Base-by-base conservation (phyloP, 2,329 filamentous ascomycete genomes). In the Alternaria arborescens region DNA sequence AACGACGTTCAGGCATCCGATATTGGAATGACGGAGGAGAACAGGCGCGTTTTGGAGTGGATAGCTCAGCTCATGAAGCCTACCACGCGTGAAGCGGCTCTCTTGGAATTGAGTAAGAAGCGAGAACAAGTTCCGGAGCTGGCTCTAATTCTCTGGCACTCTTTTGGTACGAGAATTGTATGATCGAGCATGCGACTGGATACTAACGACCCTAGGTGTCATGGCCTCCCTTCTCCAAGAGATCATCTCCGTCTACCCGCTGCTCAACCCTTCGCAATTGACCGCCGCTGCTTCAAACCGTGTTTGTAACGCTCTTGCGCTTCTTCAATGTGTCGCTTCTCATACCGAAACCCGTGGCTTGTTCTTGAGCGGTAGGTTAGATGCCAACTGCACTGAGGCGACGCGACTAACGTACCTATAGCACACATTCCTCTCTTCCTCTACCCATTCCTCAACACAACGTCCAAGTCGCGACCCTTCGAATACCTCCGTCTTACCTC, bases 221-320 rank as follows among this genome's bases (percentile, higher is more conserved):
- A 99, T 99, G 95, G 97, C 95, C 46, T 97, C 93, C 55, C 85
- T 99, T 24, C 87, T 98, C 34, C 94, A 98, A 80, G 95, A 99
- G 82, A 99, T 99, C 77, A 99, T 99, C 76, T 97, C 94, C 11
- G 95, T 99, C 56, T 99, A 99, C 78, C 96, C 93, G 28, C 87
- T 99, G 5, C 87, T 99, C 71, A 99, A 97, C 79, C 95, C 95
- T 6, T 97, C 93, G 51, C 94, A 98, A 82, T 87, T 99, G 72
- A 99, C 95, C 8, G 95, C 95, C 3, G 94, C 95, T n/a, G 94
- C 95, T 16, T 97, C 92, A 4, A 99, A 99, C 82, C 86, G 95
- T 67, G 95, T 99, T 60, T 99, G 95, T 83, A 99, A 99, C 80
- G 95, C 95, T 38, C 87, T 99, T 64, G 95, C 95, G 28, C 87